Evolutionary conservation across 805 yeast genomes (phyloP).

Genomic region (Tetrapisispora nanseiensis): DNA sequence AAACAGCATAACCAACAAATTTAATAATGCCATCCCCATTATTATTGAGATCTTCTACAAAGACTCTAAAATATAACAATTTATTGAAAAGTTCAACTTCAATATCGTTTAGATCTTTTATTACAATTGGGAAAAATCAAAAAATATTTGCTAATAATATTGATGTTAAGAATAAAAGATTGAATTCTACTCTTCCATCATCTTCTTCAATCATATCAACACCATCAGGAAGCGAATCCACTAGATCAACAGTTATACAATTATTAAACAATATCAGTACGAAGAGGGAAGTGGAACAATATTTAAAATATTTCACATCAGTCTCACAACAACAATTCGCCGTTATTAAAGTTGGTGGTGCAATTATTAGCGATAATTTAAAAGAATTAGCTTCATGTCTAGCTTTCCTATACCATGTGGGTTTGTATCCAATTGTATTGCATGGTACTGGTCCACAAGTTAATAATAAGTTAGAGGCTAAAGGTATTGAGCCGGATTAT

Average conservation of each 20-base stretch:
- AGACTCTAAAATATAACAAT: constrained; percentile 16
- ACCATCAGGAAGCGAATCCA: constrained; percentile 27
- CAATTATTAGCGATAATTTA: constrained; percentile 89
- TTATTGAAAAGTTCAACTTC: constrained; percentile 13
- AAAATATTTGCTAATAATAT: not conserved
- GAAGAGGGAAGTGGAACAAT: constrained; percentile 96
- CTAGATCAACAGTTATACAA: constrained; percentile 93
- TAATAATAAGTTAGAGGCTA: constrained; percentile 83
- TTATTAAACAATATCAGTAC: constrained; percentile 92
- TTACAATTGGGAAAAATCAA: too few species aligned
- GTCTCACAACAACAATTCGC: constrained; percentile 96
- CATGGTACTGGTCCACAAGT: constrained; percentile 99
- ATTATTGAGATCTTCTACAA: constrained; percentile 18
- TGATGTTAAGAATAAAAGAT: constrained; percentile 7
- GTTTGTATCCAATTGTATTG: constrained; percentile 89
- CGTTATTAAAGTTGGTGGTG: constrained; percentile 98
- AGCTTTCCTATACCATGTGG: constrained; percentile 94
- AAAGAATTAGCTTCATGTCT: constrained; percentile 90
- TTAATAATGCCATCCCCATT: constrained; percentile 21
- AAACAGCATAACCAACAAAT: not conserved
- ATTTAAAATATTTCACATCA: constrained; percentile 90
- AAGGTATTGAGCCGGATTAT: constrained; percentile 92
- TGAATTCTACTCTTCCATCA: constrained; percentile 17
- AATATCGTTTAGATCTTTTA: constrained; percentile 7
- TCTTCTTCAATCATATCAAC: constrained; percentile 7